Evolutionary conservation across 257 asterid species (phyloP).

Genomic region (Ophiorrhiza pumila): DNA sequence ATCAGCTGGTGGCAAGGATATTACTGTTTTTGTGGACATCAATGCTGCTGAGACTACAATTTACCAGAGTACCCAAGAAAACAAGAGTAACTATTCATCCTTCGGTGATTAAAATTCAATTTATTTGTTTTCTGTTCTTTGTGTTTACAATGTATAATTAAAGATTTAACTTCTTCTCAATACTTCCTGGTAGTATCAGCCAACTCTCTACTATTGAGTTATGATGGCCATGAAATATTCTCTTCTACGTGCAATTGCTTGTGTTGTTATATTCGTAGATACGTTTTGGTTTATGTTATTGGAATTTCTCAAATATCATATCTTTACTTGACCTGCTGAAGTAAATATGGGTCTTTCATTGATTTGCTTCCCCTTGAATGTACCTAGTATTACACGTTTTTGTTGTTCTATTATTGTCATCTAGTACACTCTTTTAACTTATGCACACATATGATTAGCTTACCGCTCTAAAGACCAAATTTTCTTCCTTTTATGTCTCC

Average conservation of each 20-base stretch:
- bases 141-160: background rate
- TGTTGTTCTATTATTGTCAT: background rate
- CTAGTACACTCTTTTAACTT: background rate
- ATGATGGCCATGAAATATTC: background rate
- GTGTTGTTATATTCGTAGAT: background rate
- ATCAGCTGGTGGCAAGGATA: conserved; percentile 59
- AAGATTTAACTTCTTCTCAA: background rate
- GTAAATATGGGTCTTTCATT: background rate
- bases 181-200: background rate
- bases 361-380: background rate
- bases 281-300: background rate
- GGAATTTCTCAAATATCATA: no score
- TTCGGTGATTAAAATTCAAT: conserved; percentile 2
- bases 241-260: background rate
- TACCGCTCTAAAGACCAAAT: background rate
- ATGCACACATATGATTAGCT: background rate
- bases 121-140: background rate
- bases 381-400: background rate
- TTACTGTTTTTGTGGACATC: conserved; percentile 63
- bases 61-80: conserved; percentile 44
- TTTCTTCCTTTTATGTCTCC: background rate
- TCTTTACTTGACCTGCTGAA: background rate
- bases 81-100: conserved; percentile 49
- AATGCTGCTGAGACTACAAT: conserved; percentile 46
- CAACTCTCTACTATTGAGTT: background rate